phyloP scores from a whole-genome alignment of 2,329 filamentous ascomycete genomes.

The Karstenula rhodostoma region DNA sequence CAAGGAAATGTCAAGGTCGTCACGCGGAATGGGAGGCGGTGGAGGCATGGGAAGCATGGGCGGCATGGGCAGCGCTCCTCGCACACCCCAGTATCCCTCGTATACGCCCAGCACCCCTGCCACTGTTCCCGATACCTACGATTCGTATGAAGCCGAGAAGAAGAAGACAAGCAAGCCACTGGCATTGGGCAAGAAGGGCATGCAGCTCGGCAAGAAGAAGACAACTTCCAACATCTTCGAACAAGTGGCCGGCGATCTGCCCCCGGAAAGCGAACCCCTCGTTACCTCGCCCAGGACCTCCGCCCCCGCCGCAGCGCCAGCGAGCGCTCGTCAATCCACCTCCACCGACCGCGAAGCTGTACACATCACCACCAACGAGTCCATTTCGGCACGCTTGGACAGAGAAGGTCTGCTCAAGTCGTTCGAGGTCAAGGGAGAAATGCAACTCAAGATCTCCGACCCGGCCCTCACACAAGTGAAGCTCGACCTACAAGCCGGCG shows the following conservation, averaged over 20 bases:
- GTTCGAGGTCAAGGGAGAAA: constrained; percentile 88
- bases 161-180: constrained; percentile 87
- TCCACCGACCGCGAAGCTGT: constrained; percentile 83
- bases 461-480: constrained; percentile 90
- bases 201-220: constrained; percentile 99
- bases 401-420: constrained; percentile 87
- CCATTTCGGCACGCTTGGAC: constrained; percentile 88
- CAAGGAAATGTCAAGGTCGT: constrained; percentile 87
- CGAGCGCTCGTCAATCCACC: constrained; percentile 67
- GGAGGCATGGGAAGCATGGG: constrained; percentile 34
- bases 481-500: constrained; percentile 77
- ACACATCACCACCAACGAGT: constrained; percentile 85
- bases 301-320: constrained; percentile 61
- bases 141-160: constrained; percentile 96
- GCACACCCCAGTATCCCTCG: constrained; percentile 84
- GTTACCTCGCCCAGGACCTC: constrained; percentile 66
- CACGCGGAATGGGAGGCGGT: constrained; percentile 57
- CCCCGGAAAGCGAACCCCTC: constrained; percentile 84
- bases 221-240: constrained; percentile 98
- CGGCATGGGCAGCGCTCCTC: constrained; percentile 55
- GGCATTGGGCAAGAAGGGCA: constrained; percentile 90
- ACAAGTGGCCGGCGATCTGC: constrained; percentile 89
- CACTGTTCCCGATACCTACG: constrained; percentile 81
- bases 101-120: constrained; percentile 84
- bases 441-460: constrained; percentile 90